A percentile compares a stretch with the other conserved stretches of the same genome.
phyloP scores from a whole-genome alignment of 1,284 basidiomycete genomes.

The Stereum hirsutum region DNA sequence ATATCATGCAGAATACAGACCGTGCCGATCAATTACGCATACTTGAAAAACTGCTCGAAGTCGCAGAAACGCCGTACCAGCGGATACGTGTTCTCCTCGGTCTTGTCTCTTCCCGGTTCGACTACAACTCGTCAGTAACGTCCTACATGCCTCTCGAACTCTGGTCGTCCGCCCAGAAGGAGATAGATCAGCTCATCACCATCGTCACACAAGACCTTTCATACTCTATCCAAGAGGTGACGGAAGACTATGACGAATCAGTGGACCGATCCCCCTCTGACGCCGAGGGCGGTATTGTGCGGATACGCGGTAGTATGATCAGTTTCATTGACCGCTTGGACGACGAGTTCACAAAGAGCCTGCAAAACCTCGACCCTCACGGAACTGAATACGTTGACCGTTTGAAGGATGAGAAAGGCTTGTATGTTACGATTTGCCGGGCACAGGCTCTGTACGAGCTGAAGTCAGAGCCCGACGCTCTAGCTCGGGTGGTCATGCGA shows the following conservation, averaged over 20 bases:
- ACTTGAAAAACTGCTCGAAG: slow-evolving; percentile 81
- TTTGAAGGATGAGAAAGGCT: slow-evolving; percentile 88
- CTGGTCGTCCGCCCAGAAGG: slow-evolving; percentile 82
- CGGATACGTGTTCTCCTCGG: slow-evolving; percentile 92
- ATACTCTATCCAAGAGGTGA: slow-evolving; percentile 84
- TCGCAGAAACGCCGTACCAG: slow-evolving; percentile 86
- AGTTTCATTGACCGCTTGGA: slow-evolving; percentile 95
- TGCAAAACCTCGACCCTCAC: slow-evolving; percentile 98
- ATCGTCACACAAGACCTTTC: slow-evolving; percentile 64
- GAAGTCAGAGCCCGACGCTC: slow-evolving; percentile 67
- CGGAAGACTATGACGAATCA: slow-evolving; percentile 90
- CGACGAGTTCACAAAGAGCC: slow-evolving; percentile 96
- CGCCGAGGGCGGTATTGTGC: slow-evolving; percentile 60
- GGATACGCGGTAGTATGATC: slow-evolving; percentile 87
- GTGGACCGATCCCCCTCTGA: slow-evolving; percentile 77
- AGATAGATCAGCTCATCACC: slow-evolving; percentile 82
- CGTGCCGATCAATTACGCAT: slow-evolving; percentile 91
- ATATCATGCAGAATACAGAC: slow-evolving; percentile 76
- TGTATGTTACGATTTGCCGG: slow-evolving; percentile 91
- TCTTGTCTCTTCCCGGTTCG: slow-evolving; percentile 91
- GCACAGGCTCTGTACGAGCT: slow-evolving; percentile 90
- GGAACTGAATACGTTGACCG: slow-evolving; percentile 97
- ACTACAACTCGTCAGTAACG: slow-evolving; percentile 87
- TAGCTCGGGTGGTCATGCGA: slow-evolving; percentile 87
- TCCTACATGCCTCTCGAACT: slow-evolving; percentile 89